These are phyloP conservation scores for Lipomyces yamadae DNA, from an alignment of 805 yeast genomes.

Conservation along the genomic window DNA sequence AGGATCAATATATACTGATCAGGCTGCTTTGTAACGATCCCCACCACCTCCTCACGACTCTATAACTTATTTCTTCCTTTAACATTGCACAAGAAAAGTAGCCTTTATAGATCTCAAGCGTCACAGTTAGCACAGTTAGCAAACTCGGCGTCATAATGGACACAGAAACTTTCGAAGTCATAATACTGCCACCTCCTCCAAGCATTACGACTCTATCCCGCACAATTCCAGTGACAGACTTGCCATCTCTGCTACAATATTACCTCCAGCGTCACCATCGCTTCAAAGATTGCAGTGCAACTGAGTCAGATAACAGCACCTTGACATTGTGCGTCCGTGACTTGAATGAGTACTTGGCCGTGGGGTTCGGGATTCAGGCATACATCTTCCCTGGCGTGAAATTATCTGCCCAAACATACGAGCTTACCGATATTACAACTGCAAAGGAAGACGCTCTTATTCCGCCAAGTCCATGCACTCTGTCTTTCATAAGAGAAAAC, in stretches of 20 bases:
- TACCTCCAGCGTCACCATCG: slow-evolving; percentile 28
- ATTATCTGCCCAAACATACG: slow-evolving; percentile 12
- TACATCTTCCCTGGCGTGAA: slow-evolving; percentile 32
- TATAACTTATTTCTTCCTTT: not conserved
- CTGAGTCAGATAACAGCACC: not conserved
- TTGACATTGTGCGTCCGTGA: slow-evolving; percentile 6
- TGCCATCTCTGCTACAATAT: slow-evolving; percentile 28
- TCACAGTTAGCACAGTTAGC: not conserved
- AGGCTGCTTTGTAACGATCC: not conserved
- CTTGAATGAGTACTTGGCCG: slow-evolving; percentile 13
- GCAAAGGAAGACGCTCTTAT: slow-evolving; percentile 12
- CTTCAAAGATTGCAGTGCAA: not conserved
- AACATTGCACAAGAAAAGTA: not conserved
- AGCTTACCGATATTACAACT: slow-evolving; percentile 18
- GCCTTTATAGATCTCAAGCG: not conserved
- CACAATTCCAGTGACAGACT: slow-evolving; percentile 18
- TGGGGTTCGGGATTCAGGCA: slow-evolving; percentile 18
- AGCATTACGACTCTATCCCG: slow-evolving; percentile 23
- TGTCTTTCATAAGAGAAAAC: slow-evolving; percentile 15
- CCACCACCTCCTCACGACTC: not conserved
- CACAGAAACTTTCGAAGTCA: slow-evolving; percentile 14
- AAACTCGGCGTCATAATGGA: not conserved
- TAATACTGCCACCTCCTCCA: slow-evolving; percentile 29
- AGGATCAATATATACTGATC: not conserved
- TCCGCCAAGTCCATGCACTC: slow-evolving; percentile 29